phyloP scores from a whole-genome alignment of 495 filamentous ascomycete species.

The Oidiodendron maius region DNA sequence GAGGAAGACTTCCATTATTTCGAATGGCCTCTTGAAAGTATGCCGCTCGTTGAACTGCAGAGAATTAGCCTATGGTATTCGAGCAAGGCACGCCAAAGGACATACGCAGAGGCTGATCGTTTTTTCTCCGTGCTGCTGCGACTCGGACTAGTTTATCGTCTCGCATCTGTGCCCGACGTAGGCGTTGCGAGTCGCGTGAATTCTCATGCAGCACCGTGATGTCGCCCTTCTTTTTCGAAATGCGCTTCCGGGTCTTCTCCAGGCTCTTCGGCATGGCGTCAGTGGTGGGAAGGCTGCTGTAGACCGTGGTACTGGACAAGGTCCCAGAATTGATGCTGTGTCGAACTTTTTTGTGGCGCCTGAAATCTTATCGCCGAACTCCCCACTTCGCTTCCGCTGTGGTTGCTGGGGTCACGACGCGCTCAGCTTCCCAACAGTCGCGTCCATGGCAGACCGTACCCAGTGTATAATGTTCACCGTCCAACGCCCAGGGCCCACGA shows the following conservation, averaged over 20 bases:
- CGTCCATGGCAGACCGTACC: background rate
- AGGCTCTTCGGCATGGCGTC: slow-evolving; percentile 61
- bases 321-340: background rate
- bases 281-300: too few species aligned
- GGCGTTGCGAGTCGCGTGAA: slow-evolving; percentile 67
- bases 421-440: background rate
- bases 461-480: background rate
- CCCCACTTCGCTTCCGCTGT: background rate
- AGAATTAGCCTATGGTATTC: background rate
- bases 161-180: slow-evolving; percentile 67
- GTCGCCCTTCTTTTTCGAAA: slow-evolving; percentile 65
- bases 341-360: slow-evolving; percentile 1
- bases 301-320: background rate
- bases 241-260: slow-evolving; percentile 76
- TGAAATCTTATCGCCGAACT: background rate
- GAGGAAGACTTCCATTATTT: slow-evolving; percentile 43
- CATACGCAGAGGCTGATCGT: slow-evolving; percentile 62
- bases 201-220: slow-evolving; percentile 72
- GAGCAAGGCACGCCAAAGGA: background rate
- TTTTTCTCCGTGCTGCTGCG: slow-evolving; percentile 53
- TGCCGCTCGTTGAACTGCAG: slow-evolving; percentile 60
- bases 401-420: background rate
- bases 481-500: background rate
- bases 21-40: slow-evolving; percentile 61
- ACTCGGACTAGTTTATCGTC: slow-evolving; percentile 72